phyloP scores from a whole-genome alignment of 768 basidiomycete genomes.

The Ephemerocybe angulata region DNA sequence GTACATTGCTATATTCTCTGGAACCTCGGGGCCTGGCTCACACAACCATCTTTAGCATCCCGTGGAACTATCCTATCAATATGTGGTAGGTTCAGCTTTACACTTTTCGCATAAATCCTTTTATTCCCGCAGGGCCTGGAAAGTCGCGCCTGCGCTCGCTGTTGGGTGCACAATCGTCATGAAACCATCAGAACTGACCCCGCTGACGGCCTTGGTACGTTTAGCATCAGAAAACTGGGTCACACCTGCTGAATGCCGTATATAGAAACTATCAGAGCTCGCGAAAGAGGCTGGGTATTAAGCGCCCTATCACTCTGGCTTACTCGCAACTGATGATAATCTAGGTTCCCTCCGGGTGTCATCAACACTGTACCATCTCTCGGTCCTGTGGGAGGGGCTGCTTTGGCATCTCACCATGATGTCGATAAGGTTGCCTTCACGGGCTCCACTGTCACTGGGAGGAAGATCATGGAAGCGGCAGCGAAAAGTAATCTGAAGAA shows the following conservation, averaged over 20 bases:
- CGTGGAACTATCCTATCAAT: conserved; percentile 90
- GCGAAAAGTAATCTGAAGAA: conserved; percentile 94
- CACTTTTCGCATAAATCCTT: not conserved
- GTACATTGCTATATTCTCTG: conserved; percentile 33
- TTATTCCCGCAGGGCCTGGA: conserved; percentile 63
- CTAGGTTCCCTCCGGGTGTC: conserved; percentile 82
- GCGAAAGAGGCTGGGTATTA: conserved; percentile 78
- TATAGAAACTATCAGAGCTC: conserved; percentile 79
- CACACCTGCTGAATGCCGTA: not conserved
- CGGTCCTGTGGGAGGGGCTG: conserved; percentile 80
- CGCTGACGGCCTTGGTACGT: conserved; percentile 74
- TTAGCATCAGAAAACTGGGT: not conserved
- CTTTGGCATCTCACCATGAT: conserved; percentile 74
- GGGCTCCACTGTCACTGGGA: conserved; percentile 85
- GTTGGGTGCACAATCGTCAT: conserved; percentile 91
- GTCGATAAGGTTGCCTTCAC: conserved; percentile 97
- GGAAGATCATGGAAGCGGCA: conserved; percentile 88
- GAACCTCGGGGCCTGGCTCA: conserved; percentile 2
- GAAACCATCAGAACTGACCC: conserved; percentile 89
- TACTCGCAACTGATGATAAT: conserved; percentile 1
- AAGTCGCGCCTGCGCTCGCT: conserved; percentile 89
- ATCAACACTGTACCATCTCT: conserved; percentile 84
- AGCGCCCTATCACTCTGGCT: conserved; percentile 8
- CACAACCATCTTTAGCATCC: conserved; percentile 54
- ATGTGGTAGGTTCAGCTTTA: conserved; percentile 56